A percentile compares a stretch with the other conserved stretches of the same genome.
These are phyloP conservation scores for Rhodotorula mucilaginosa DNA, from an alignment of 1,284 basidiomycete genomes.

Conservation along the genomic window DNA sequence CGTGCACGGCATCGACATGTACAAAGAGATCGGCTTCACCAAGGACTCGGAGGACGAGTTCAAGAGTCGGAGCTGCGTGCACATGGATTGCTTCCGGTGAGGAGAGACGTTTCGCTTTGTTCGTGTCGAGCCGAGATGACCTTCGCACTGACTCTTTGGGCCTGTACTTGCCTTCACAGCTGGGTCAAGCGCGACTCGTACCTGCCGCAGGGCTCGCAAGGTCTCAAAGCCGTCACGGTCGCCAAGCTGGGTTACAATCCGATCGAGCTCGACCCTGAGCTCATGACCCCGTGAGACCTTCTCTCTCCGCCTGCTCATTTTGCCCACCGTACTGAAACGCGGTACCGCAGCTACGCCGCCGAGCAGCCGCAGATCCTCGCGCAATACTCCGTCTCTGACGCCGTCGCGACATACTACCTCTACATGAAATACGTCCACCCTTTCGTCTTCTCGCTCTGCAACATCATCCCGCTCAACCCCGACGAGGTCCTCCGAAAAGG, in stretches of 20 bases:
- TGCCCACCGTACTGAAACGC: neutral
- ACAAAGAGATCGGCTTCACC: constrained; percentile 87
- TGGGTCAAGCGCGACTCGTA: constrained; percentile 99
- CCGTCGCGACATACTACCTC: constrained; percentile 97
- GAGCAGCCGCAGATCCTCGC: constrained; percentile 94
- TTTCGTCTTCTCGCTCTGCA: constrained; percentile 98
- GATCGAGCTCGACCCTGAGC: constrained; percentile 94
- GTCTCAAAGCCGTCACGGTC: constrained; percentile 96
- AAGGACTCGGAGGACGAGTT: constrained; percentile 93
- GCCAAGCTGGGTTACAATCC: constrained; percentile 97
- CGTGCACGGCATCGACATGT: constrained; percentile 93
- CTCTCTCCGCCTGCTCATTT: neutral
- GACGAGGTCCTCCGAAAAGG: constrained; percentile 97
- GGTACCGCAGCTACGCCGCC: constrained; percentile 72
- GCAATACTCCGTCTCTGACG: constrained; percentile 98
- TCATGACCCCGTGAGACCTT: constrained; percentile 89
- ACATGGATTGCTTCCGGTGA: constrained; percentile 96
- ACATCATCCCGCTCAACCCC: constrained; percentile 95
- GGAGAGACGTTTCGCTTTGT: no score
- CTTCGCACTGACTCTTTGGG: neutral
- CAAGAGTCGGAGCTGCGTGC: constrained; percentile 88
- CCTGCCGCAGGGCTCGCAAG: constrained; percentile 95
- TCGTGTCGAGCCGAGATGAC: constrained; percentile 17
- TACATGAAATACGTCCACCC: constrained; percentile 99
- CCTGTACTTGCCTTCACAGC: constrained; percentile 17